Conservation (phyloP, 805 yeast species). For the Candida ovalis region DNA sequence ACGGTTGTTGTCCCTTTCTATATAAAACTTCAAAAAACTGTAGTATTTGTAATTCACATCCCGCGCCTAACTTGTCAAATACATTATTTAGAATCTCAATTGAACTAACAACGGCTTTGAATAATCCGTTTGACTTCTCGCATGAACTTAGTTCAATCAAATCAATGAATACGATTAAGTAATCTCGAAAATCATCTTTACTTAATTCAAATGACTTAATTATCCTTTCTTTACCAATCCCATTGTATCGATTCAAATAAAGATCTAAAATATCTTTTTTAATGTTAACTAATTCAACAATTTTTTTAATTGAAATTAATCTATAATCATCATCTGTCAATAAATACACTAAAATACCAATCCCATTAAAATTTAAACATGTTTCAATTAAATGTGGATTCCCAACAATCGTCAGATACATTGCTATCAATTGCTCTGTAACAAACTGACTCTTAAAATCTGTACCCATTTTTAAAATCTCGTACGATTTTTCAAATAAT, state of each 20-base stretch:
- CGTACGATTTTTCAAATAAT: slow-evolving; percentile 10
- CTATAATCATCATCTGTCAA: slow-evolving; percentile 12
- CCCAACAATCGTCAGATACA: slow-evolving; percentile 16
- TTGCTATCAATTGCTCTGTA: slow-evolving; percentile 9
- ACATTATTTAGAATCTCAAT: neutral
- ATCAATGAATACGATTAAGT: neutral
- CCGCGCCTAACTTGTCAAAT: neutral
- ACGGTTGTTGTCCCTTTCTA: neutral
- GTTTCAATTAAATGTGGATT: slow-evolving; percentile 6
- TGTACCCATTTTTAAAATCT: slow-evolving; percentile 5
- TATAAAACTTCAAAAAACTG: neutral
- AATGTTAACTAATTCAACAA: slow-evolving; percentile 6
- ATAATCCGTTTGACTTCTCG: neutral
- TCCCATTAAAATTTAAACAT: slow-evolving; percentile 12
- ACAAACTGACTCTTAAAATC: slow-evolving; percentile 3
- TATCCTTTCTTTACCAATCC: neutral
- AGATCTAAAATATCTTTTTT: slow-evolving; percentile 11
- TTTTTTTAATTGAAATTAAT: slow-evolving; percentile 6
- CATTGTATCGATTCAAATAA: neutral
- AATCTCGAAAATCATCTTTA: neutral
- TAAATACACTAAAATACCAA: slow-evolving; percentile 14
- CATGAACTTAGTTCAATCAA: neutral
- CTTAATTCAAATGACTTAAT: neutral
- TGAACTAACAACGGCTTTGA: neutral
- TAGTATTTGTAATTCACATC: neutral